Evolutionary conservation across 176 grass and related monocot genomes (phyloP).

Genomic region (Hsuehochloa calcarea): DNA sequence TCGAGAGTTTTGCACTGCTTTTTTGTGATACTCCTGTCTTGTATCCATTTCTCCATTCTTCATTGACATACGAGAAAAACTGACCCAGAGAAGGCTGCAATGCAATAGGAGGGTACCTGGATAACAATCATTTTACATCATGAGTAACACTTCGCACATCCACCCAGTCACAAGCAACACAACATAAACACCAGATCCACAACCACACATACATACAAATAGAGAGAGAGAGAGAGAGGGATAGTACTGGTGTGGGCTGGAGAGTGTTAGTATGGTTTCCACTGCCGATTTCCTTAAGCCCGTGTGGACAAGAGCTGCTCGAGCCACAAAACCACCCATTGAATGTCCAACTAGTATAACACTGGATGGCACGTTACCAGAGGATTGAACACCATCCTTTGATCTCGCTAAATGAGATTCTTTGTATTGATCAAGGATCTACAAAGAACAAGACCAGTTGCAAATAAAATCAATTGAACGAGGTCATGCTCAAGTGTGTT

Average conservation of each 20-base stretch:
- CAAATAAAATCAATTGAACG: constrained; percentile 2
- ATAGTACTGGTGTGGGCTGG: constrained; percentile 88
- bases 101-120: constrained; percentile 88
- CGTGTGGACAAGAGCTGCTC: constrained; percentile 83
- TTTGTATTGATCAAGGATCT: constrained; percentile 95
- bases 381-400: constrained; percentile 60
- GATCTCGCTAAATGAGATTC: constrained; percentile 62
- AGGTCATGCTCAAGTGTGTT: background rate
- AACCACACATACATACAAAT: background rate
- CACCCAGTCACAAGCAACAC: background rate
- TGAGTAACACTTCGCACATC: background rate
- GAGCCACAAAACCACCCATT: constrained; percentile 99
- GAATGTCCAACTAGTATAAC: constrained; percentile 97
- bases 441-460: constrained; percentile 31
- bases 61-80: constrained; percentile 89
- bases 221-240: constrained; percentile 31
- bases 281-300: constrained; percentile 68
- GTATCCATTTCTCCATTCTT: constrained; percentile 93
- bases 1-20: constrained; percentile 56
- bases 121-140: constrained; percentile 23
- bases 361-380: constrained; percentile 62
- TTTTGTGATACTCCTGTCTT: constrained; percentile 32
- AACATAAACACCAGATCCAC: background rate
- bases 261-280: constrained; percentile 94
- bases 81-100: constrained; percentile 91